These are phyloP conservation scores for Clarireedia hainanense DNA, from an alignment of 2,329 filamentous ascomycete genomes.

Conservation along the genomic window DNA sequence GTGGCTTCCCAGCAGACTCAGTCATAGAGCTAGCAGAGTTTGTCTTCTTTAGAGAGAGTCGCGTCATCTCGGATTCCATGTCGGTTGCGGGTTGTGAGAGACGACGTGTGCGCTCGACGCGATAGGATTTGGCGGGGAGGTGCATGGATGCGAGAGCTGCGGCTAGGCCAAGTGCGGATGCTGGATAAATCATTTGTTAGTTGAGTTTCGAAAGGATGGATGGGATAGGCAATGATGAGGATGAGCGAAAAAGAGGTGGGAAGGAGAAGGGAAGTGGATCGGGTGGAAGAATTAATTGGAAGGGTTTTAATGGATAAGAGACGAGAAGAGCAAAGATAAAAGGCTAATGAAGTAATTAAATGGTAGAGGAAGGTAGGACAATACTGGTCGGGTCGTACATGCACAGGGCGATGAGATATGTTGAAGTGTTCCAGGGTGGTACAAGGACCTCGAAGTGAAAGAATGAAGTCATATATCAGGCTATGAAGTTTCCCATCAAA, in stretches of 20 bases:
- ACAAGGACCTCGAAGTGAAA: not conserved
- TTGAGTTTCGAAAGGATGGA: not conserved
- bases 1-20: not conserved
- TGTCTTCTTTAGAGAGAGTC: conserved; percentile 2
- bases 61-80: not conserved
- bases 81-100: conserved; percentile 2
- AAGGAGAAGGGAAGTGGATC: not conserved
- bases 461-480: too few relatives aligned
- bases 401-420: not conserved
- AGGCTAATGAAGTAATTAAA: not conserved
- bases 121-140: conserved; percentile 4
- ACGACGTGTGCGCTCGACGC: conserved; percentile 4
- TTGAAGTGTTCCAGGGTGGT: not conserved
- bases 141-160: conserved; percentile 6
- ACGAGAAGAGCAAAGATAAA: not conserved
- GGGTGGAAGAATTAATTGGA: not conserved
- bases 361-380: not conserved
- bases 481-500: too few relatives aligned
- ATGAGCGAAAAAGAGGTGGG: not conserved
- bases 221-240: not conserved
- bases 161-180: conserved; percentile 5
- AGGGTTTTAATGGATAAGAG: not conserved
- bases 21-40: conserved; percentile 1
- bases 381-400: too few relatives aligned
- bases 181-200: not conserved